Conservation (phyloP, 2,329 filamentous ascomycete genomes). For the Phyllosticta paracitricarpa region DNA sequence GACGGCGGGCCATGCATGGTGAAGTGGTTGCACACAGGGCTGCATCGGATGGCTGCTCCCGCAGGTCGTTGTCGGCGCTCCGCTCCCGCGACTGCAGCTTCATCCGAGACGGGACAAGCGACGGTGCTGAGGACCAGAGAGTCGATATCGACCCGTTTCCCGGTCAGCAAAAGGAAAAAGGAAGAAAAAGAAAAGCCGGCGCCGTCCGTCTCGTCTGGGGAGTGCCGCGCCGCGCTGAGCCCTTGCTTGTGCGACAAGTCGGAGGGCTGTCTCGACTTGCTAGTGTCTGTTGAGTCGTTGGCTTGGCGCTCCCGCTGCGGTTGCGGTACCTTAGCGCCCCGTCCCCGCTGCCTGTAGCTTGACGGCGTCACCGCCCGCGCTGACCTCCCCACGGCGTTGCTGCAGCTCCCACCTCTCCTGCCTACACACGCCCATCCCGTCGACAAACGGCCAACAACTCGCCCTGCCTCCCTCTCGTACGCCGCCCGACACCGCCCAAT, state of each 20-base stretch:
- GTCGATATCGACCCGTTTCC: constrained; percentile 4
- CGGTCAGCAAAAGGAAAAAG: constrained; percentile 3
- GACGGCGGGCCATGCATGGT: constrained; percentile 3
- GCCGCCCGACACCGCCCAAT: background rate
- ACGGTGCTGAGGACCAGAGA: background rate
- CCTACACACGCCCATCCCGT: background rate
- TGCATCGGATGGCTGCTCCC: constrained; percentile 8
- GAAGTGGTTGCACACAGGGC: constrained; percentile 7
- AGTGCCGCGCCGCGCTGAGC: constrained; percentile 15
- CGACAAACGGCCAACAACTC: constrained; percentile 1
- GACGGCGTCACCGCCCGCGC: constrained; percentile 6
- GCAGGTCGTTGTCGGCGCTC: constrained; percentile 2
- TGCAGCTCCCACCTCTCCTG: background rate
- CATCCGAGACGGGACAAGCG: background rate
- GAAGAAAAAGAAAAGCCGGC: constrained; percentile 4
- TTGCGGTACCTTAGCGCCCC: background rate
- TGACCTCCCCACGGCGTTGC: background rate
- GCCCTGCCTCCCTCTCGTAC: constrained; percentile 5
- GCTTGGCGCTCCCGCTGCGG: background rate
- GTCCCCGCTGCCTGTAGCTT: constrained; percentile 1
- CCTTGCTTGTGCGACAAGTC: constrained; percentile 26
- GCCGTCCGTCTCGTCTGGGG: background rate
- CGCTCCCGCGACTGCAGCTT: background rate
- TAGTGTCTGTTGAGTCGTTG: background rate
- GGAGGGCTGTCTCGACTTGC: background rate